Conservation (phyloP, 163 green algal genomes). For the Volvox carteri region DNA sequence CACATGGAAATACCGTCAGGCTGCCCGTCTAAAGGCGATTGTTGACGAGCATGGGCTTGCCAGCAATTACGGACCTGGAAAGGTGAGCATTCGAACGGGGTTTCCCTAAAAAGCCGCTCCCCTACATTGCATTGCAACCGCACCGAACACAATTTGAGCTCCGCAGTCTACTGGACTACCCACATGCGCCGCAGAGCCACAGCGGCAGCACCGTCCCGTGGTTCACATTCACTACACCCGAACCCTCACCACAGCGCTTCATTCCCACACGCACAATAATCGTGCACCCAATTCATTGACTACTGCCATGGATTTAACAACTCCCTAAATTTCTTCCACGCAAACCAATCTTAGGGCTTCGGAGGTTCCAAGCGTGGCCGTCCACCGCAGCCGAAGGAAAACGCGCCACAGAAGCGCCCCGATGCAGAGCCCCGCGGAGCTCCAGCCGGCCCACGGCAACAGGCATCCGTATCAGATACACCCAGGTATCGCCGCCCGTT, state of each 20-base stretch:
- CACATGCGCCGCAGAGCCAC: no score
- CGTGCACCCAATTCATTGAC: no score
- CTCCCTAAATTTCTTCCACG: no score
- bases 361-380: not conserved
- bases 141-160: no score
- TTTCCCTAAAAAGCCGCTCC: no score
- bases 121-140: no score
- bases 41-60: not conserved
- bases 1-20: not conserved
- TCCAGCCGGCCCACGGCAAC: not conserved
- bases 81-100: not conserved
- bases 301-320: no score
- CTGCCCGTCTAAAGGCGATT: not conserved
- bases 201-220: conserved; percentile 3
- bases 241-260: no score
- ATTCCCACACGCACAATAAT: no score
- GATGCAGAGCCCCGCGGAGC: not conserved
- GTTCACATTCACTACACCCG: not conserved
- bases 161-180: no score
- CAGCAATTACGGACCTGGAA: not conserved
- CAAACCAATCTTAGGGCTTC: not conserved
- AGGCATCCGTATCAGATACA: not conserved
- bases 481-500: no score
- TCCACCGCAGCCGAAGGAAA: not conserved
- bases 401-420: not conserved